These are phyloP conservation scores for Phragmites australis DNA, from an alignment of 176 grass and related monocot species.

Conservation along the genomic window DNA sequence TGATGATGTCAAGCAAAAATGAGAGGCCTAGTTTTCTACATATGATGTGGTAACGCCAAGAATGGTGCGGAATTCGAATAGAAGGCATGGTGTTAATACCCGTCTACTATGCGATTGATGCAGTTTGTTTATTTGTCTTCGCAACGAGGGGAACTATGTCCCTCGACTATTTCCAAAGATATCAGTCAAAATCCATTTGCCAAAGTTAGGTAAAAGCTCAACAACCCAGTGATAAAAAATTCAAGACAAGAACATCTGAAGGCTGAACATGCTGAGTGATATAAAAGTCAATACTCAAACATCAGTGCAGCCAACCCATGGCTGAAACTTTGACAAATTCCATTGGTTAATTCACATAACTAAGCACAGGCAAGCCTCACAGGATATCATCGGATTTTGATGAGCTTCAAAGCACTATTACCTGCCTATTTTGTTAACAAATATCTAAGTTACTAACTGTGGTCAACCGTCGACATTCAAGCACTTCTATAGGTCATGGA, in stretches of 20 bases:
- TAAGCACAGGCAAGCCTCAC: background rate
- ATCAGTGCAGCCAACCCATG: background rate
- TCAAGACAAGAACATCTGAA: background rate
- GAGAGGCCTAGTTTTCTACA: background rate
- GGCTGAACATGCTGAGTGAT: background rate
- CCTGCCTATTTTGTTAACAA: background rate
- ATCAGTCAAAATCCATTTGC: background rate
- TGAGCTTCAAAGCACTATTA: background rate
- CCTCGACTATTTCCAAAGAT: background rate
- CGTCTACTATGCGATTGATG: background rate
- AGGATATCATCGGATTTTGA: constrained; percentile 1
- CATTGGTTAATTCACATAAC: background rate
- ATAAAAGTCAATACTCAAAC: background rate
- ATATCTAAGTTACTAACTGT: background rate
- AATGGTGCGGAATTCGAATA: constrained; percentile 1
- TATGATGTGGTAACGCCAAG: background rate
- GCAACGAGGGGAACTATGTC: background rate
- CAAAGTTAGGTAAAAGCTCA: background rate
- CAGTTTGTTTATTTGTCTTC: background rate
- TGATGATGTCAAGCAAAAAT: background rate
- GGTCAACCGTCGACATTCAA: too few species aligned
- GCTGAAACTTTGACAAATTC: background rate
- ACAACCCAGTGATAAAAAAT: constrained; percentile 1
- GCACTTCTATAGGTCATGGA: background rate
- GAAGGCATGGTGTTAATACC: background rate